A percentile compares a stretch with the other conserved stretches of the same genome.
Conservation (phyloP, 164 flowering plant species). For the Pachysandra terminalis region DNA sequence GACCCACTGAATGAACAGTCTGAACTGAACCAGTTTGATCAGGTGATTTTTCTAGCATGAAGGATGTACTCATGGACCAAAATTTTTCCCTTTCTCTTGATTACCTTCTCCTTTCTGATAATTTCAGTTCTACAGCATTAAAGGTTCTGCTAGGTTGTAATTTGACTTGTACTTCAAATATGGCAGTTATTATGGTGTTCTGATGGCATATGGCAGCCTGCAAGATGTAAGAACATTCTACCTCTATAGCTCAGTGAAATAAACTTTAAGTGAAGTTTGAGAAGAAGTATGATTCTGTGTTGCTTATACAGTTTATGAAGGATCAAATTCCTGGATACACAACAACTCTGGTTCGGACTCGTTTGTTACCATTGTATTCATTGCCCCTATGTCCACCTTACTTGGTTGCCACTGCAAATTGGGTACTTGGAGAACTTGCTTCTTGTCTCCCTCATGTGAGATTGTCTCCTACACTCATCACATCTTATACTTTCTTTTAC, state of each 20-base stretch:
- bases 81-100: background rate
- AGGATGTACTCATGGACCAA: background rate
- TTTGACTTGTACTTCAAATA: slow-evolving; percentile 1
- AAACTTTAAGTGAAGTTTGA: background rate
- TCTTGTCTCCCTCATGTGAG: slow-evolving; percentile 75
- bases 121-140: background rate
- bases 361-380: slow-evolving; percentile 62
- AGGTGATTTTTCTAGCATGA: too few species aligned
- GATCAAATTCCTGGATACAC: slow-evolving; percentile 51
- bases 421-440: slow-evolving; percentile 84
- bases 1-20: too few species aligned
- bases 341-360: slow-evolving; percentile 39
- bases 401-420: slow-evolving; percentile 75
- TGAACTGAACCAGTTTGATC: too few species aligned
- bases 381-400: slow-evolving; percentile 37
- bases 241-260: slow-evolving; percentile 8
- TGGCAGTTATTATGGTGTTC: slow-evolving; percentile 77
- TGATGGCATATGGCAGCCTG: slow-evolving; percentile 78
- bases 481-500: slow-evolving; percentile 1
- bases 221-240: slow-evolving; percentile 55
- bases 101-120: background rate
- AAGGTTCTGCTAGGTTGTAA: background rate
- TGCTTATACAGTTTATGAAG: slow-evolving; percentile 49
- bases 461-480: slow-evolving; percentile 7
- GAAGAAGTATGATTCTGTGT: background rate